Conservation (phyloP, 2,329 filamentous ascomycete genomes). For the Achaetomium macrosporum region DNA sequence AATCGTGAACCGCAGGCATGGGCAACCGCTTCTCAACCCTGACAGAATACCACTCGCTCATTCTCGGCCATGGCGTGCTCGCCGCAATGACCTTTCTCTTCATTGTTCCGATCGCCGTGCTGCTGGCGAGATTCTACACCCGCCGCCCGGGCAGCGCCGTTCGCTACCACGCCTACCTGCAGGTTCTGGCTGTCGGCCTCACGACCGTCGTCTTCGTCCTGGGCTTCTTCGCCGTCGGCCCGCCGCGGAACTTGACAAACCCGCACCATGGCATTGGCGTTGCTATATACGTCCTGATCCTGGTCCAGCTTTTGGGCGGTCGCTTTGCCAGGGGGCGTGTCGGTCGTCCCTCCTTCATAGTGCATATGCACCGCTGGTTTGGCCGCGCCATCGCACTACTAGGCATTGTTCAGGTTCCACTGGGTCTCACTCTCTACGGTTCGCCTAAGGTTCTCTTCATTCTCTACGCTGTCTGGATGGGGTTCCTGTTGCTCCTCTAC, state of each 20-base stretch:
- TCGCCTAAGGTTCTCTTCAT: conserved; percentile 83
- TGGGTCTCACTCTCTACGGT: conserved; percentile 87
- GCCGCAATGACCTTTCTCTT: conserved; percentile 69
- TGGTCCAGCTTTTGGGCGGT: conserved; percentile 66
- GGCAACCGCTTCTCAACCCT: conserved; percentile 69
- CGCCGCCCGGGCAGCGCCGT: conserved; percentile 56
- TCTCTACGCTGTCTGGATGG: conserved; percentile 73
- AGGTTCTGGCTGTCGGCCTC: conserved; percentile 62
- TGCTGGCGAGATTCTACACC: conserved; percentile 66
- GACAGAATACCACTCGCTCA: conserved; percentile 62
- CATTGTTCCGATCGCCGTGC: conserved; percentile 66
- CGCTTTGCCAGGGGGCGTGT: conserved; percentile 53
- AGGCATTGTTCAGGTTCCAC: conserved; percentile 78
- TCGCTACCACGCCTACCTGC: conserved; percentile 66
- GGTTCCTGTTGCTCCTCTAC: conserved; percentile 65
- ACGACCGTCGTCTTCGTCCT: conserved; percentile 67
- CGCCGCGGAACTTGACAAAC: conserved; percentile 65
- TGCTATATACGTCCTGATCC: conserved; percentile 67
- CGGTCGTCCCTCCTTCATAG: conserved; percentile 43
- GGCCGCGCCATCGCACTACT: conserved; percentile 73
- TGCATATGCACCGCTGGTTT: conserved; percentile 79
- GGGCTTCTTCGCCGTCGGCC: conserved; percentile 74
- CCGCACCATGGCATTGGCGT: conserved; percentile 81
- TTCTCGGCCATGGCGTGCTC: conserved; percentile 66
- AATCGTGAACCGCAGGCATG: conserved; percentile 55